Evolutionary conservation across 257 asterid genomes (phyloP), one percentile per base, ranked within the genome.

Genomic region (Fraxinus americana): DNA sequence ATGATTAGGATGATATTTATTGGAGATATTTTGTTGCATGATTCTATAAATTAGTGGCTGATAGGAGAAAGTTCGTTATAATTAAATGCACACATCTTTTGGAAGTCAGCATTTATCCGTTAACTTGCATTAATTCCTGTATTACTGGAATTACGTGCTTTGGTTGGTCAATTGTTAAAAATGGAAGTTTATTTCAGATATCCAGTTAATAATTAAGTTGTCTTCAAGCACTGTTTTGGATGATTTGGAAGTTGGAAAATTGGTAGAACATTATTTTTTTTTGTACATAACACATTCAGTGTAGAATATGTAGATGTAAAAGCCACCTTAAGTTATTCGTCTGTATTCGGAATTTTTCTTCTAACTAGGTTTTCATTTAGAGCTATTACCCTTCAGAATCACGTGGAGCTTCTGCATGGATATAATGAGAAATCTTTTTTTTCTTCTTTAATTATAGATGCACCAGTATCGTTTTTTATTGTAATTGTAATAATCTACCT

Each of bases 1-100:
- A 21, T n/a, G 32, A 21, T 23, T n/a, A 59, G 35, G 67, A 78
- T 61, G 63, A 78, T 72, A 50, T 72, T 48, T 61, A 35, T 69
- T 77, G 70, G 71, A 54, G 59, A 48, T 48, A 14, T 54, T n/a
- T n/a, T 57, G 66, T 76, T 48, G 52, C 45, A 4, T 27, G 36
- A 17, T 9, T 1, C 36, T 4, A 63, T 63, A 63, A 16, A 4
- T 23, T 11, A 11, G 36, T 23, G 69, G 29, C 19, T 23, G 69
- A 63, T 27, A 25, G 29, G 69, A 63, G 61, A 70, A 63, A 63
- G 35, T 12, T 63, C 2, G 21, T 23, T 63, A 63, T 63, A 63
- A 45, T 34, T 70, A 67, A 61, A 73, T 27, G 61, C 61, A 43
- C 75, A 17, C 9, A 23, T 30, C 11, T n/a, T 70, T 34, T 27